Evolutionary conservation across 2,329 filamentous ascomycete genomes (phyloP).

Genomic region (Fusarium sp.): DNA sequence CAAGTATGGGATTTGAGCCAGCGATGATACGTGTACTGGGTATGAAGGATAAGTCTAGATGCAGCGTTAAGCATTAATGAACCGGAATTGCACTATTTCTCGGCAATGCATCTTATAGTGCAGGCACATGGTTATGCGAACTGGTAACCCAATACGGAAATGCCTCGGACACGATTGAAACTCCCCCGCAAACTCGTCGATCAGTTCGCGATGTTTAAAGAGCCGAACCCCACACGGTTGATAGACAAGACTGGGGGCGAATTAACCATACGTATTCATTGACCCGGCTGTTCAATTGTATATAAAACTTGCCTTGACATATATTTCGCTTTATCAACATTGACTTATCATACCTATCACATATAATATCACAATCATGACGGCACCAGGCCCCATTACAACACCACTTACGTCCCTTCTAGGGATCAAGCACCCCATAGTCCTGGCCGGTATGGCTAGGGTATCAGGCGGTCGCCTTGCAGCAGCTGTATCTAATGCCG

Average conservation of each 20-base stretch:
- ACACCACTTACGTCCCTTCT: constrained; percentile 85
- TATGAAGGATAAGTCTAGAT: constrained; percentile 16
- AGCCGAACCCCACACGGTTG: constrained; percentile 30
- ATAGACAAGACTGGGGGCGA: background rate
- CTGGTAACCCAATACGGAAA: constrained; percentile 52
- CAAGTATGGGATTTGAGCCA: constrained; percentile 25
- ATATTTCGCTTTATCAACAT: background rate
- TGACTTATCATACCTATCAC: background rate
- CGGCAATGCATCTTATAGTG: background rate
- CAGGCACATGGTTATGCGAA: constrained; percentile 38
- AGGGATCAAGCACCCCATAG: constrained; percentile 86
- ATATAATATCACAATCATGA: constrained; percentile 52
- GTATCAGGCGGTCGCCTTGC: constrained; percentile 83
- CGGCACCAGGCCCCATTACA: constrained; percentile 68
- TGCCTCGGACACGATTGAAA: constrained; percentile 49
- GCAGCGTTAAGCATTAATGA: constrained; percentile 12
- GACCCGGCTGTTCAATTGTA: background rate
- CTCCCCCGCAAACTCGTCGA: constrained; percentile 50
- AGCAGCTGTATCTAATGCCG: constrained; percentile 89
- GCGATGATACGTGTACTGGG: constrained; percentile 12
- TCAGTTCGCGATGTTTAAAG: constrained; percentile 36
- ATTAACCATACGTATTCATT: background rate
- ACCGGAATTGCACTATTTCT: constrained; percentile 4
- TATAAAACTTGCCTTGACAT: background rate
- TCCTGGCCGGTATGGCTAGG: constrained; percentile 94